Conservation (phyloP, 73 alveolate species). For the Blepharisma stoltei region DNA sequence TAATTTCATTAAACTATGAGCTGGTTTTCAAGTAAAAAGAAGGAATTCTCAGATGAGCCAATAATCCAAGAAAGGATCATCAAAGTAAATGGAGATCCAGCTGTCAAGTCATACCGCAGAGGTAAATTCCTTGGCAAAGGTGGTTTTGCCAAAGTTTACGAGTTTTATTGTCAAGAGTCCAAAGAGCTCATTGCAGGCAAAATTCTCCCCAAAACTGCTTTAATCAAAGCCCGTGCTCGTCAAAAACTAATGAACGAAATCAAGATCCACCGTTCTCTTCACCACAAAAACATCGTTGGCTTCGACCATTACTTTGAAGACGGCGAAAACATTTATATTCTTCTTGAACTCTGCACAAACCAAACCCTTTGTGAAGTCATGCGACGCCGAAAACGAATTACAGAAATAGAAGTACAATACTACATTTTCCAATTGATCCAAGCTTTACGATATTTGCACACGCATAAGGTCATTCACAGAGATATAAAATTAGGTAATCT, state of each 20-base stretch:
- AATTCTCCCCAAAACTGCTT: slow-evolving; percentile 80
- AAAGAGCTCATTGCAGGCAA: slow-evolving; percentile 79
- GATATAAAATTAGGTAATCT: slow-evolving; percentile 79
- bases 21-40: neutral
- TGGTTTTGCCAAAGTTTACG: slow-evolving; percentile 96
- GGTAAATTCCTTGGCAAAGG: slow-evolving; percentile 88
- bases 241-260: slow-evolving; percentile 94
- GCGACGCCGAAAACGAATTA: slow-evolving; percentile 85
- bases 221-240: slow-evolving; percentile 85
- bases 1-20: no score
- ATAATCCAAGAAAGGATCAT: neutral
- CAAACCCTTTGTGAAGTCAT: slow-evolving; percentile 85
- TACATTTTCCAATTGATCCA: slow-evolving; percentile 77
- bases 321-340: slow-evolving; percentile 83
- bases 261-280: slow-evolving; percentile 90
- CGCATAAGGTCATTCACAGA: slow-evolving; percentile 71
- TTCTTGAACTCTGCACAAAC: slow-evolving; percentile 85
- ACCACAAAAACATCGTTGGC: slow-evolving; percentile 86
- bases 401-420: slow-evolving; percentile 92
- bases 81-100: slow-evolving; percentile 44
- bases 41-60: neutral
- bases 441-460: slow-evolving; percentile 72
- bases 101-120: slow-evolving; percentile 55
- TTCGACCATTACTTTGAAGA: slow-evolving; percentile 98
- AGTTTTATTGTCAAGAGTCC: slow-evolving; percentile 63